Evolutionary conservation across 176 grass and related monocot species (phyloP), one percentile per base, ranked within the genome.

Genomic region (Raddia distichophylla): DNA sequence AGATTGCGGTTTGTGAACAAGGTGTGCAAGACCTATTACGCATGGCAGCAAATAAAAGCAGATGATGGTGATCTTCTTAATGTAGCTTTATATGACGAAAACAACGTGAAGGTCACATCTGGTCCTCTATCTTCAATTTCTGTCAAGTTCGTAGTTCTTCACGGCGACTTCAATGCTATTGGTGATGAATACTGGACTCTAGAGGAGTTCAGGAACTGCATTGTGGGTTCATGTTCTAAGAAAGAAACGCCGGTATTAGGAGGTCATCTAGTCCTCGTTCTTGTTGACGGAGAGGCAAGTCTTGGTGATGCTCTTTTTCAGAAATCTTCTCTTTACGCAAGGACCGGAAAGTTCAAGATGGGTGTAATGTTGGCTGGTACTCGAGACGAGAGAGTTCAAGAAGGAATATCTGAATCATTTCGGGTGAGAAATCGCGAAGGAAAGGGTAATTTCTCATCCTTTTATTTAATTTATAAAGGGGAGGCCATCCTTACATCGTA

Each of bases 281-380:
- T 81, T 3, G 22, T 3, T 48, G 0, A 34, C 14, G 78, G 78
- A 71, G 9, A 70, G 8, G 78, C 42, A 11, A 32, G 27, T 18
- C 20, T 81, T 57, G 0, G 42, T 18, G 3, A 60, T 69, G 2
- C 17, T 5, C 46, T 34, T 60, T 81, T 81, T 14, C 66, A 1
- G 3, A 34, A 1, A 48, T 5, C 78, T 5, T 70, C 78, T 8
- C 3, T 4, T 7, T 6, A 16, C 70, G 65, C 66, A 0, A 32
- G 78, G 8, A 81, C 53, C 48, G 78, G 10, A n/a, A 81, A 14
- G 20, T 81, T 71, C 42, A 70, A 60, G 35, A 59, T 81, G 53
- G 78, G 78, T 5, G 54, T 60, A 6, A 4, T 1, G 66, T 3
- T 70, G 2, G 56, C 33, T 8, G n/a, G 0, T 2, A 11, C 43